Evolutionary conservation across 1,284 basidiomycete species (phyloP), one percentile per base, ranked within the genome.

Genomic region (Ustilago bromivora): DNA sequence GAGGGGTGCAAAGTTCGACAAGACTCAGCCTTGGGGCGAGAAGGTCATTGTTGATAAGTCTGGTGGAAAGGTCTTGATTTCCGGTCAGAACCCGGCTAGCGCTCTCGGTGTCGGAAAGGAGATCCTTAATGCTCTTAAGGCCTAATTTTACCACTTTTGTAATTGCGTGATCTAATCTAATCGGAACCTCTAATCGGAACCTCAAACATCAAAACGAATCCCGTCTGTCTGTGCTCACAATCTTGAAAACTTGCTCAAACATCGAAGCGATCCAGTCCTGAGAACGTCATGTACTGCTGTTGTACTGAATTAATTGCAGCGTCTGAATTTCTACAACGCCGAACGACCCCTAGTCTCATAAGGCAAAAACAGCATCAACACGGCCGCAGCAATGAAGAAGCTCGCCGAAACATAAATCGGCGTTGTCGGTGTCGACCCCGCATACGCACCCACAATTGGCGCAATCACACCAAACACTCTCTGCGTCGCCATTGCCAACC

Each of bases 361-460:
- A 0, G 92, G 92, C n/a, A 93, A 84, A 32, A 92, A 78, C 57
- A 93, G 80, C 38, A 91, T 90, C 40, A 93, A 82, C n/a, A 89
- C 65, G 0, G 91, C 91, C 0, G 91, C 88, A 2, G 88, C 87
- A 35, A 93, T 84, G 82, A 93, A 91, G 65, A 93, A 86, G 15
- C 88, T 90, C 10, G 90, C 92, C 2, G 91, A 88, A 41, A 92
- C 89, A 82, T 90, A 93, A 38, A 93, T 92, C 11, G 93, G 93
- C 2, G 90, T 89, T 1, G 69, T 90, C 4, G 76, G 76, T 8
- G 57, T 60, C 2, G 61, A 41, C 4, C 76, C 70, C 12, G 91
- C 88, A 64, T 90, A 91, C 57, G 92, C 84, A 10, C 91, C 91
- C 61, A 92, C 90, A 68, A 92, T 89, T 0, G 91, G 91, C 0